Evolutionary conservation across 1,284 basidiomycete genomes (phyloP).

Genomic region (Wallemia hederae): DNA sequence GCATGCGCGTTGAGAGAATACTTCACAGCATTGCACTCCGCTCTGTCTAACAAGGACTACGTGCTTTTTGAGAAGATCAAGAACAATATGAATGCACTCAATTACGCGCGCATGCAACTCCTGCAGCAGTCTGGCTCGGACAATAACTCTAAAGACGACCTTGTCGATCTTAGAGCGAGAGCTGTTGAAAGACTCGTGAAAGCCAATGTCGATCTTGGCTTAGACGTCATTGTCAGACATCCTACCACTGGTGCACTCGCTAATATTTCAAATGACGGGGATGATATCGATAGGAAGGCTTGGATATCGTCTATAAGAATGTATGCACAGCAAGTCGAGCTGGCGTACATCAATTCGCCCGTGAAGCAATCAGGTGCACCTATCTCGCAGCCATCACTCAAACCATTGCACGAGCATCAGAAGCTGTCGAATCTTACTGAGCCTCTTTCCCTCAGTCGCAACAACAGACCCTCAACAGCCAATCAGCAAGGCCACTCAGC

Average conservation of each 20-base stretch:
- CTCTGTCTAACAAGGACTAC: slow-evolving; percentile 68
- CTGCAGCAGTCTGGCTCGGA: slow-evolving; percentile 36
- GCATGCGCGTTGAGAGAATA: slow-evolving; percentile 85
- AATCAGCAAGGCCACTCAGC: not conserved
- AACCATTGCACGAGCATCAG: not conserved
- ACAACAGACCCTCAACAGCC: not conserved
- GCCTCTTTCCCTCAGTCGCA: not conserved
- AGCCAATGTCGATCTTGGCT: slow-evolving; percentile 67
- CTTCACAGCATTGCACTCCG: slow-evolving; percentile 69
- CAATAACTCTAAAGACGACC: slow-evolving; percentile 51
- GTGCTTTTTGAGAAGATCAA: slow-evolving; percentile 58
- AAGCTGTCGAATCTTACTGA: slow-evolving; percentile 1
- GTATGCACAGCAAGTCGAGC: slow-evolving; percentile 18
- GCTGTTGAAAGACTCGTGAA: slow-evolving; percentile 65
- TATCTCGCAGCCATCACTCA: slow-evolving; percentile 2
- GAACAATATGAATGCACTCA: slow-evolving; percentile 69
- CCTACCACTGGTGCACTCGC: slow-evolving; percentile 67
- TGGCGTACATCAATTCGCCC: slow-evolving; percentile 41
- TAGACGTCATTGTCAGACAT: slow-evolving; percentile 86
- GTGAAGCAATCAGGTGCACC: slow-evolving; percentile 4
- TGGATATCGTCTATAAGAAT: slow-evolving; percentile 66
- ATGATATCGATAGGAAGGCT: slow-evolving; percentile 37
- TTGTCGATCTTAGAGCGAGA: slow-evolving; percentile 45
- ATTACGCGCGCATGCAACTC: slow-evolving; percentile 62
- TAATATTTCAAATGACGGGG: slow-evolving; percentile 36